Conservation (phyloP, 225 moss, liverwort and hornwort genomes). For the Pleurozium schreberi region DNA sequence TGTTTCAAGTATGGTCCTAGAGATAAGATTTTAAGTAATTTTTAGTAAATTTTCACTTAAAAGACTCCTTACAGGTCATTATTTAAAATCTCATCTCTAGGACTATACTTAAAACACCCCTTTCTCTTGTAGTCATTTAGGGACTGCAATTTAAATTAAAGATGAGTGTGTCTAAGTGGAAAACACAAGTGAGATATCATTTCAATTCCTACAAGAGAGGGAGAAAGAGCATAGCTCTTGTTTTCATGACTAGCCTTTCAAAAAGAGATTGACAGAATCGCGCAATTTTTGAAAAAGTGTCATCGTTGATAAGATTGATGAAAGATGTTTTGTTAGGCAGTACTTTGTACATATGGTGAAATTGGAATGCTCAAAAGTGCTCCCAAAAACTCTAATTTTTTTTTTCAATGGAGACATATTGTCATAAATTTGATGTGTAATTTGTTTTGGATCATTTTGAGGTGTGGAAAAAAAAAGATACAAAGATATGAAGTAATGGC, state of each 20-base stretch:
- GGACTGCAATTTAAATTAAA: accelerated
- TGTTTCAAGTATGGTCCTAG: too few species aligned
- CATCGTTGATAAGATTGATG: neutral
- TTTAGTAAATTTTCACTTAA: too few species aligned
- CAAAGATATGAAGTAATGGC: neutral
- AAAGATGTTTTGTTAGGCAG: neutral
- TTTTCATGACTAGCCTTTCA: neutral
- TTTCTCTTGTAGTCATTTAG: too few species aligned
- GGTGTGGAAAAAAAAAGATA: neutral
- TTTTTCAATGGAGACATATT: accelerated
- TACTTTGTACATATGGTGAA: neutral
- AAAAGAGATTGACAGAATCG: too few species aligned
- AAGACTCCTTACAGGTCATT: too few species aligned
- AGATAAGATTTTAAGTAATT: too few species aligned
- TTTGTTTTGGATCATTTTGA: neutral
- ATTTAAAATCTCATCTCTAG: too few species aligned
- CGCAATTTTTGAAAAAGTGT: neutral
- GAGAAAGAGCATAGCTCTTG: accelerated
- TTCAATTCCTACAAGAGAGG: accelerated
- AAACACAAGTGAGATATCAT: neutral
- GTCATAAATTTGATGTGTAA: neutral
- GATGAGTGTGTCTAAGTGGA: accelerated
- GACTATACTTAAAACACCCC: too few species aligned
- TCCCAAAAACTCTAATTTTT: accelerated
- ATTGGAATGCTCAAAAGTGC: too few species aligned